Evolutionary conservation across 345 rosid genomes (phyloP).

Genomic region (Turnera subulata): DNA sequence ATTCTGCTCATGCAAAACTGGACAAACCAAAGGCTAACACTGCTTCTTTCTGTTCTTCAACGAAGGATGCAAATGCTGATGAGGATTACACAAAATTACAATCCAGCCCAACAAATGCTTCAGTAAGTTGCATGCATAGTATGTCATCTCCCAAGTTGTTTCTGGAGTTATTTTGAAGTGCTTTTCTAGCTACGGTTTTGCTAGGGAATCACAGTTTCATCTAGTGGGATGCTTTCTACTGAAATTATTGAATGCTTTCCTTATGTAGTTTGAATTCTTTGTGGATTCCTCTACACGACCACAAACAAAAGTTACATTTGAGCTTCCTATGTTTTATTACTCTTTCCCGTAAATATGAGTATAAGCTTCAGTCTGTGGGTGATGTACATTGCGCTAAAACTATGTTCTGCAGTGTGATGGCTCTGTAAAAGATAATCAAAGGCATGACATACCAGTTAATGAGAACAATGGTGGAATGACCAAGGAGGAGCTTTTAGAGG

Average conservation of each 20-base stretch:
- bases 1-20: conserved; percentile 9
- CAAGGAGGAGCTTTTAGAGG: conserved; percentile 46
- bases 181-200: not conserved
- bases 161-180: too few relatives aligned
- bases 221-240: too few relatives aligned
- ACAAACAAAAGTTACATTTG: too few relatives aligned
- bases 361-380: not conserved
- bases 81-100: conserved; percentile 23
- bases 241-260: too few relatives aligned
- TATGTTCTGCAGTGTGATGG: conserved; percentile 36
- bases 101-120: conserved; percentile 20
- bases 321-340: not conserved
- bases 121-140: conserved; percentile 19
- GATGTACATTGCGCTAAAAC: not conserved
- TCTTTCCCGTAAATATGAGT: not conserved
- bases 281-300: too few relatives aligned
- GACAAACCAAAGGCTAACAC: conserved; percentile 24
- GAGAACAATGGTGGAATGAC: conserved; percentile 55
- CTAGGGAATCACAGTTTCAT: not conserved
- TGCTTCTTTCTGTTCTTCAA: conserved; percentile 17
- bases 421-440: conserved; percentile 28
- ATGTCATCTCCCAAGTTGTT: too few relatives aligned
- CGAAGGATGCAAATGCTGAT: conserved; percentile 22
- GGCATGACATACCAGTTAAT: conserved; percentile 52
- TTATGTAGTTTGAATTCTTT: too few relatives aligned